Evolutionary conservation across 1,284 basidiomycete species (phyloP).

Genomic region (Amylostereum areolatum): DNA sequence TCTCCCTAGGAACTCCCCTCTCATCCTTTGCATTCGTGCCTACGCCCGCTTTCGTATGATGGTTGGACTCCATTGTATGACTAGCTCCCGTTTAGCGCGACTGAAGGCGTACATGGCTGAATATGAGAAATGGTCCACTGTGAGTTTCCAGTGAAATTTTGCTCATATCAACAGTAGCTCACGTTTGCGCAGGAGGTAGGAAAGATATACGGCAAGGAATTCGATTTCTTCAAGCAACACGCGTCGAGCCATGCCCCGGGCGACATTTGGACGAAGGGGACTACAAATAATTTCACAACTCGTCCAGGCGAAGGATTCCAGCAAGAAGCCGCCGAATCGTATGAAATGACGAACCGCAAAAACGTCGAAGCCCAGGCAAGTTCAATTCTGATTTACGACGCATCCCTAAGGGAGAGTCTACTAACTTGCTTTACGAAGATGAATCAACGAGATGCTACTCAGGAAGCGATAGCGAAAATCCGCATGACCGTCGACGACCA

Average conservation of each 20-base stretch:
- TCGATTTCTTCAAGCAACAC: conserved; percentile 16
- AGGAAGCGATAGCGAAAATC: conserved; percentile 12
- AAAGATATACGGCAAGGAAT: too few species aligned
- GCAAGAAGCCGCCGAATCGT: conserved; percentile 19
- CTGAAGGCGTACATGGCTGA: too few species aligned
- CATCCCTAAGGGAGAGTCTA: neutral
- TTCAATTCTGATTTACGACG: neutral
- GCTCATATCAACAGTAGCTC: too few species aligned
- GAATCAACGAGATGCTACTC: conserved; percentile 10
- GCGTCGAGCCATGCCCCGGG: conserved; percentile 5
- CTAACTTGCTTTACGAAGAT: conserved; percentile 5
- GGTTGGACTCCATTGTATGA: conserved; percentile 17
- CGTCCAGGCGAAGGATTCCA: conserved; percentile 21
- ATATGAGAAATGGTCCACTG: too few species aligned
- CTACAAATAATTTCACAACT: conserved; percentile 18
- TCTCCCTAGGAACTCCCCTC: conserved; percentile 15
- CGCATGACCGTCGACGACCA: conserved; percentile 4
- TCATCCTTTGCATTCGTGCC: conserved; percentile 19
- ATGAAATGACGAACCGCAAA: conserved; percentile 19
- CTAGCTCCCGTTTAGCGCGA: too few species aligned
- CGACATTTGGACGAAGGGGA: conserved; percentile 13
- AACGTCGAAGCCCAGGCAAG: conserved; percentile 18
- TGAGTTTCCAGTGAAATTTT: too few species aligned
- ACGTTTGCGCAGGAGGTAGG: too few species aligned
- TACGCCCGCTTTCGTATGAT: conserved; percentile 17